Evolutionary conservation across 768 basidiomycete genomes (phyloP).

Genomic region (Leucocoprinus leucothites): DNA sequence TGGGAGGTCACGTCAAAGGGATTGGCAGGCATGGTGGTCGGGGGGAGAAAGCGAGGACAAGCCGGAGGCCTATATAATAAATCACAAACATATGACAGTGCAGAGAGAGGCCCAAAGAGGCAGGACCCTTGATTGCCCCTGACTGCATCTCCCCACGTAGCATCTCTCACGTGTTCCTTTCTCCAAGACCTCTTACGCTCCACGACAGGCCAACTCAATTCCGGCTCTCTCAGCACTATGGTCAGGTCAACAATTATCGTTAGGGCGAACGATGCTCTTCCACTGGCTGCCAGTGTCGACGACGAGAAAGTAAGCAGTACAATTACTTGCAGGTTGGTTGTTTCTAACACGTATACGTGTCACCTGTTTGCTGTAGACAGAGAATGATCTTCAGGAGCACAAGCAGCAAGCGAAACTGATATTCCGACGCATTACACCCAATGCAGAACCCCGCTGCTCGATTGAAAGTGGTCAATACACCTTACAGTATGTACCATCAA

Average conservation of each 20-base stretch:
- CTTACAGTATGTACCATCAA: constrained; percentile 68
- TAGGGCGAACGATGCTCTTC: constrained; percentile 82
- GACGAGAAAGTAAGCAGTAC: constrained; percentile 78
- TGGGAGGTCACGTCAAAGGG: constrained; percentile 72
- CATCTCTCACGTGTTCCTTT: constrained; percentile 18
- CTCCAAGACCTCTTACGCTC: background rate
- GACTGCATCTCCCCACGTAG: background rate
- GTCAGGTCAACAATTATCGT: constrained; percentile 87
- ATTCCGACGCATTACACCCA: constrained; percentile 89
- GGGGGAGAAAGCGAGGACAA: constrained; percentile 8
- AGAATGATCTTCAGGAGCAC: constrained; percentile 91
- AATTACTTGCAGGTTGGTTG: constrained; percentile 2
- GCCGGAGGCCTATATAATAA: constrained; percentile 14
- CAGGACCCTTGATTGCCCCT: background rate
- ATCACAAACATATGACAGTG: constrained; percentile 13
- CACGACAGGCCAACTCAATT: constrained; percentile 6
- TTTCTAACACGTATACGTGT: constrained; percentile 24
- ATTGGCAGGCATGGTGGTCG: constrained; percentile 33
- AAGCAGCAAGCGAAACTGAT: constrained; percentile 98
- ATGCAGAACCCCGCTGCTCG: constrained; percentile 93
- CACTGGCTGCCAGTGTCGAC: constrained; percentile 93
- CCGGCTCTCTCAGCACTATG: constrained; percentile 40
- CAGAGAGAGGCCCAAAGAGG: background rate
- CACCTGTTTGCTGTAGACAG: constrained; percentile 59
- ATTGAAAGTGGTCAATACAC: constrained; percentile 96